These are phyloP conservation scores for Moesziomyces aphidis DNA, from an alignment of 1,284 basidiomycete genomes.

Conservation along the genomic window DNA sequence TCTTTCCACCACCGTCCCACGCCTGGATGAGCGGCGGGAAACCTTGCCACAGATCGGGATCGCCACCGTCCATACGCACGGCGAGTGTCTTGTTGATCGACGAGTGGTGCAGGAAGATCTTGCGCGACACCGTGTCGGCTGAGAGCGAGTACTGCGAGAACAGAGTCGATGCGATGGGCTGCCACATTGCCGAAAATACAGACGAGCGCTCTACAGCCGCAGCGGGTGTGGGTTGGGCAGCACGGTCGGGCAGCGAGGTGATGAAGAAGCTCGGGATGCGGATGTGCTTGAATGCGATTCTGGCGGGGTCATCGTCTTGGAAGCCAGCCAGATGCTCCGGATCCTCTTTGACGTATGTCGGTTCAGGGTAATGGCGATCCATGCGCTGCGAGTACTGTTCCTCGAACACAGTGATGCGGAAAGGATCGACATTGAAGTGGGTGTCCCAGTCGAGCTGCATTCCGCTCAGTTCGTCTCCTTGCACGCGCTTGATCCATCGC, in stretches of 20 bases:
- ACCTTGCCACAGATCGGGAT: constrained; percentile 28
- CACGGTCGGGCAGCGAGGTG: constrained; percentile 39
- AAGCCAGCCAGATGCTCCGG: constrained; percentile 30
- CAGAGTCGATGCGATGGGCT: constrained; percentile 21
- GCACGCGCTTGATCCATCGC: constrained; percentile 48
- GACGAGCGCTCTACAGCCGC: constrained; percentile 7
- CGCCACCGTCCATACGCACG: constrained; percentile 32
- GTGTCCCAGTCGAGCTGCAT: constrained; percentile 13
- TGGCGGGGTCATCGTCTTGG: constrained; percentile 25
- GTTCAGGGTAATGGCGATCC: constrained; percentile 31
- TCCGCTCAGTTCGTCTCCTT: constrained; percentile 17
- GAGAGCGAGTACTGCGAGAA: constrained; percentile 12
- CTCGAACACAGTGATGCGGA: constrained; percentile 41
- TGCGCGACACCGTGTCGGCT: constrained; percentile 11
- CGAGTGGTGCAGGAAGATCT: constrained; percentile 44
- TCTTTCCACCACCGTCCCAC: constrained; percentile 44
- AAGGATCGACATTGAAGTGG: constrained; percentile 34
- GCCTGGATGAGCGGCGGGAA: constrained; percentile 46
- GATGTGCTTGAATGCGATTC: constrained; percentile 9
- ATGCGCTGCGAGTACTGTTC: constrained; percentile 46
- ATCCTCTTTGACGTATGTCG: constrained; percentile 21
- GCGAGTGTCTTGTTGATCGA: constrained; percentile 41
- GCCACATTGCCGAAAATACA: constrained; percentile 29
- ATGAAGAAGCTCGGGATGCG: constrained; percentile 51
- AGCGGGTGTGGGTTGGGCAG: background rate